Conservation (phyloP, 2,329 filamentous ascomycete species). For the Paecilomyces variotii region DNA sequence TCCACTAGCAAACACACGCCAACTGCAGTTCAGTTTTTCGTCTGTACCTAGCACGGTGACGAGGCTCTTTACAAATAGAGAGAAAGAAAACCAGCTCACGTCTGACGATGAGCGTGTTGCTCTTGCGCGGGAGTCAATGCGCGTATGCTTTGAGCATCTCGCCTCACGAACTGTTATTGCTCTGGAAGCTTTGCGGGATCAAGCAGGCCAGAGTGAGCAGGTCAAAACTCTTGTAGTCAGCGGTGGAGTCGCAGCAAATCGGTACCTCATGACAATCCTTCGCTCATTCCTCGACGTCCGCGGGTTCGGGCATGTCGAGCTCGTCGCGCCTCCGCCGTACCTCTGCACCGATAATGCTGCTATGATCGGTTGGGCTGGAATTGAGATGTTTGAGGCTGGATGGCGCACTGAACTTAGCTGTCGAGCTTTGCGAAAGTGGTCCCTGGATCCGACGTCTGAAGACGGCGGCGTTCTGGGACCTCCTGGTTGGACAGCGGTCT, state of each 20-base stretch:
- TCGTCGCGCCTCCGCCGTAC: constrained; percentile 66
- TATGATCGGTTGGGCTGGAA: constrained; percentile 92
- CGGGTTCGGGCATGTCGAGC: constrained; percentile 52
- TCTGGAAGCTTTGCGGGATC: constrained; percentile 39
- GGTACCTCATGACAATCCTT: constrained; percentile 63
- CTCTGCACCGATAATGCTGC: constrained; percentile 93
- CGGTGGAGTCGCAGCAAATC: constrained; percentile 84
- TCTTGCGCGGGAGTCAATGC: constrained; percentile 68
- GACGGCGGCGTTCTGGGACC: constrained; percentile 62
- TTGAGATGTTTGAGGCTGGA: constrained; percentile 83
- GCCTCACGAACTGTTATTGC: constrained; percentile 65
- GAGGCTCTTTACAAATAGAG: constrained; percentile 41
- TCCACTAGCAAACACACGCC: constrained; percentile 54
- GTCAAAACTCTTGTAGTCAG: constrained; percentile 67
- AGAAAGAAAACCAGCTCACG: constrained; percentile 30
- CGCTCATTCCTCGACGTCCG: constrained; percentile 56
- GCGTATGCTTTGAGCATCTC: constrained; percentile 79
- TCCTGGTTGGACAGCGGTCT: constrained; percentile 39
- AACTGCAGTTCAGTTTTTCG: constrained; percentile 65
- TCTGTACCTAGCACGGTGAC: constrained; percentile 61
- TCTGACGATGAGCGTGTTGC: constrained; percentile 53
- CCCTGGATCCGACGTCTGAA: constrained; percentile 54
- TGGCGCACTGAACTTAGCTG: constrained; percentile 57
- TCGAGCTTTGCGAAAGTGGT: constrained; percentile 61
- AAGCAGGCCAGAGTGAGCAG: constrained; percentile 11